Conservation (phyloP, 129 eudicot genomes). For the Apium graveolens region DNA sequence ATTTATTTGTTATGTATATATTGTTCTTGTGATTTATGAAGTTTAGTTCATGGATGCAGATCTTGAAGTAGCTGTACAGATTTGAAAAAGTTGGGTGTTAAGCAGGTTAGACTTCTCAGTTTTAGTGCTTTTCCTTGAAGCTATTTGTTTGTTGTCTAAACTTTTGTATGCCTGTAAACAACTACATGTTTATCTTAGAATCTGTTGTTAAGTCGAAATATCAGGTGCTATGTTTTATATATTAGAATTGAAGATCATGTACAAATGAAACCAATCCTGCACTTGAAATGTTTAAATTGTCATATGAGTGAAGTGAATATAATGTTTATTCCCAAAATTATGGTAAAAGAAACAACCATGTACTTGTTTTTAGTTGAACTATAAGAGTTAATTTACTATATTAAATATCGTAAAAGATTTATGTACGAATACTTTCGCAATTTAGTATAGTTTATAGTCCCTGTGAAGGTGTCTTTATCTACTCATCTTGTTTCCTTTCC, state of each 20-base stretch:
- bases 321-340: neutral
- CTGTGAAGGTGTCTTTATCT: slow-evolving; percentile 36
- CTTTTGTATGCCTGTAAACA: neutral
- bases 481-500: slow-evolving; percentile 25
- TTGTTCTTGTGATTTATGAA: slow-evolving; percentile 10
- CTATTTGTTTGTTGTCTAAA: neutral
- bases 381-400: slow-evolving; percentile 18
- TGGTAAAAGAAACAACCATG: neutral
- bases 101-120: slow-evolving; percentile 21
- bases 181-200: neutral
- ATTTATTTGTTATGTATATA: neutral
- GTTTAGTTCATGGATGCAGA: slow-evolving; percentile 26
- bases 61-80: slow-evolving; percentile 23
- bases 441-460: slow-evolving; percentile 25
- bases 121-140: neutral
- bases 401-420: slow-evolving; percentile 16
- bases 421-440: slow-evolving; percentile 19
- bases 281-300: neutral
- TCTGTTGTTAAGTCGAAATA: neutral
- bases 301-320: neutral
- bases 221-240: neutral
- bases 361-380: neutral
- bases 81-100: slow-evolving; percentile 20
- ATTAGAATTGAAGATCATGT: neutral
- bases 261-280: neutral